Evolutionary conservation across 1,284 basidiomycete species (phyloP).

Genomic region (Paramarasmius palmivorus): DNA sequence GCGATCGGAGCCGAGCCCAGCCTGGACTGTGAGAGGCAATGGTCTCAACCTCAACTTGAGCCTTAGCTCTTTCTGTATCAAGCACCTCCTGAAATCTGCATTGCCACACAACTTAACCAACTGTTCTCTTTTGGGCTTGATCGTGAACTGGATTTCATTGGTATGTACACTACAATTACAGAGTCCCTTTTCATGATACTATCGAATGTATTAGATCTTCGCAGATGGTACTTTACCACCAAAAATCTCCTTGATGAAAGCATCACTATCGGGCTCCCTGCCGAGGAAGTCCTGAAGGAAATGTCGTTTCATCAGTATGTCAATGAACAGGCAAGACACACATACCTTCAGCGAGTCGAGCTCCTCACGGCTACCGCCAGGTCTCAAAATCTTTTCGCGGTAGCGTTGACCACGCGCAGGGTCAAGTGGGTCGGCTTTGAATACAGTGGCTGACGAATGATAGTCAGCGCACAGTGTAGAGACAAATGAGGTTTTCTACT

Average conservation of each 20-base stretch:
- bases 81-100: too few species aligned
- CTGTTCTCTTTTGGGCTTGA: too few species aligned
- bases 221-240: constrained; percentile 26
- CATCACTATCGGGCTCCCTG: constrained; percentile 72
- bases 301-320: background rate
- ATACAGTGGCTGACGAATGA: constrained; percentile 57
- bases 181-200: too few species aligned
- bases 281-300: constrained; percentile 67
- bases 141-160: too few species aligned
- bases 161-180: too few species aligned
- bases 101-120: too few species aligned
- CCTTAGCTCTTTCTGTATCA: too few species aligned
- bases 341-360: constrained; percentile 43
- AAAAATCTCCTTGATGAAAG: constrained; percentile 71
- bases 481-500: constrained; percentile 14
- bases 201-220: background rate
- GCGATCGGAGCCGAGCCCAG: too few species aligned
- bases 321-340: constrained; percentile 10
- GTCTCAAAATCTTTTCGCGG: constrained; percentile 54
- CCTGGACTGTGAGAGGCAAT: too few species aligned
- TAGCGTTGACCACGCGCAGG: constrained; percentile 54
- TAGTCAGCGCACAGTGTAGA: background rate
- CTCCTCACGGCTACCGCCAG: constrained; percentile 57
- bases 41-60: too few species aligned
- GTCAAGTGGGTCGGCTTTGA: constrained; percentile 74